phyloP scores from a whole-genome alignment of 495 filamentous ascomycete genomes.

The Penicillium macrosclerotiorum region DNA sequence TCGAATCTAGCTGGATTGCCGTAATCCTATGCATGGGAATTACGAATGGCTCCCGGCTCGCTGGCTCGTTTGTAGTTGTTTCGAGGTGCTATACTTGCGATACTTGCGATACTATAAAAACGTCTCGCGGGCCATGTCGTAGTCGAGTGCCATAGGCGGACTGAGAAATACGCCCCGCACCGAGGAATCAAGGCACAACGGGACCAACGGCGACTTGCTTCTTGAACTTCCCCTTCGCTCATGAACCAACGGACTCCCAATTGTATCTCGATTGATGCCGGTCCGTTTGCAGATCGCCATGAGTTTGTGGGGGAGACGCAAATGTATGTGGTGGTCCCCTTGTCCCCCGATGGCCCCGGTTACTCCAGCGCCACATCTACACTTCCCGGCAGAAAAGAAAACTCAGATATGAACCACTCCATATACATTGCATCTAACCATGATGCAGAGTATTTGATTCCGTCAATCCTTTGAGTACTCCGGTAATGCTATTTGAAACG shows the following conservation, averaged over 20 bases:
- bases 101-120: not conserved
- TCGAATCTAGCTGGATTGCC: no score
- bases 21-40: no score
- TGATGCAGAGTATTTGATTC: not conserved
- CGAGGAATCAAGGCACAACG: conserved; percentile 24
- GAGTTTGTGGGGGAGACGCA: conserved; percentile 7
- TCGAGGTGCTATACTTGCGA: not conserved
- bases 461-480: not conserved
- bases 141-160: conserved; percentile 15
- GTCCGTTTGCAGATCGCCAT: conserved; percentile 8
- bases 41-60: no score
- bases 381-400: conserved; percentile 11
- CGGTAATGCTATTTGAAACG: not conserved
- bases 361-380: conserved; percentile 3
- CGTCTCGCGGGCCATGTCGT: conserved; percentile 4
- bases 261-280: conserved; percentile 12
- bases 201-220: no score
- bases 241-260: no score
- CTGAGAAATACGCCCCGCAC: conserved; percentile 29
- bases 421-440: conserved; percentile 5
- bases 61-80: no score
- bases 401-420: not conserved
- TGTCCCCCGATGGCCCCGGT: not conserved
- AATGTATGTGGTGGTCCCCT: conserved; percentile 9
- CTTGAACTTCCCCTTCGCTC: no score